phyloP scores from a whole-genome alignment of 345 rosid species.

The Lepidium didymum region DNA sequence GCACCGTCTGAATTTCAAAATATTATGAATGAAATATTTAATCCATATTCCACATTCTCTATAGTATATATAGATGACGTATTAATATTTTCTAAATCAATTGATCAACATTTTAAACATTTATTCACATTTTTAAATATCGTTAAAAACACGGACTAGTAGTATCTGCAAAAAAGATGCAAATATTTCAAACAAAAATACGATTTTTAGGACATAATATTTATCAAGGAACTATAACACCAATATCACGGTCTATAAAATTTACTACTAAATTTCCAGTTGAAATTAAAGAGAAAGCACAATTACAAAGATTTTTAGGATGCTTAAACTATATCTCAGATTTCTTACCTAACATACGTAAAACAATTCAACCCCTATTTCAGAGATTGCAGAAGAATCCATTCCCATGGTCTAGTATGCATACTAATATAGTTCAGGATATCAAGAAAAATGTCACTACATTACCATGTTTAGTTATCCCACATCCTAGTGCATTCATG shows the following conservation, averaged over 20 bases:
- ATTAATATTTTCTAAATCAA: neutral
- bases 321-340: neutral
- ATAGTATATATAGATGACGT: neutral
- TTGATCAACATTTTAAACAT: neutral
- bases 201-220: neutral
- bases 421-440: neutral
- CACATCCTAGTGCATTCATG: neutral
- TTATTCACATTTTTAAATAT: neutral
- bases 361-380: neutral
- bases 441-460: neutral
- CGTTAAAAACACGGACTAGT: neutral
- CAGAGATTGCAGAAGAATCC: neutral
- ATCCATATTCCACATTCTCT: neutral
- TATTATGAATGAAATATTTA: no score
- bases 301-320: neutral
- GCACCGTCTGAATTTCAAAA: no score
- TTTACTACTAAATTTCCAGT: neutral
- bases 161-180: no score
- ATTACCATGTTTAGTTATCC: neutral
- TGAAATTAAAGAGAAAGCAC: neutral
- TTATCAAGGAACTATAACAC: neutral
- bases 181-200: neutral
- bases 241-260: neutral
- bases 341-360: neutral
- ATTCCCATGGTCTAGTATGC: neutral